Evolutionary conservation across 495 filamentous ascomycete genomes (phyloP), one percentile per base, ranked within the genome.

Genomic region (Podospora pseudopauciseta): DNA sequence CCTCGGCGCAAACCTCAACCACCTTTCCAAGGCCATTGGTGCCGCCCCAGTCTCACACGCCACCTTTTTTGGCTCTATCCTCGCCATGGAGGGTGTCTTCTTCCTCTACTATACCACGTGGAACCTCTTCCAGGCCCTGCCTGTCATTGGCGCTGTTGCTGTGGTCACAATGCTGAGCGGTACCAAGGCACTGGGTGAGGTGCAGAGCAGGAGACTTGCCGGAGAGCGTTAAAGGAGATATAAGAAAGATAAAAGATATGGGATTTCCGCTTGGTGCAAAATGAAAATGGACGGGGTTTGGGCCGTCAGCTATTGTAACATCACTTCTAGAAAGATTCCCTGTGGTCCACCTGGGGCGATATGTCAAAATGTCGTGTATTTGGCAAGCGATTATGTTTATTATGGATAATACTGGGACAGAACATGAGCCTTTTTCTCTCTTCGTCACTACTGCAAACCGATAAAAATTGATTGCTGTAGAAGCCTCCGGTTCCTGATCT

Each of bases 81-180:
- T 97, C 28, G 86, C 88, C 15, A 88, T 99, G 82, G 95, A 99
- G 79, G 91, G 86, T 7, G 87, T 97, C 71, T 98, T 98, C 81
- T 93, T 93, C 84, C 78, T 97, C 77, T 99, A 99, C 84, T 99
- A 97, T 77, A 91, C 86, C 34, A 89, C 81, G 71, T 98, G 94
- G 95, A 97, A 89, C 72, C 82, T 99, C 59, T 99, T 98, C 86
- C 90, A 96, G 82, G 86, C 86, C 30, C 85, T 99, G 54, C 93
- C 93, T 11, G 89, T 88, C 63, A 87, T 87, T 70, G 86, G 83
- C 44, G 80, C 86, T 56, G 86, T 91, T 63, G 89, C 89, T 23
- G 78, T 83, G 58, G 87, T 93, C 65, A 86, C 91, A 26, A 93
- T 96, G 74, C 78, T 98, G 56, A 96, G 92, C 77, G 96, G 95